Base-by-base conservation (phyloP, 345 rosid species). In the Rhodomyrtus tomentosa region DNA sequence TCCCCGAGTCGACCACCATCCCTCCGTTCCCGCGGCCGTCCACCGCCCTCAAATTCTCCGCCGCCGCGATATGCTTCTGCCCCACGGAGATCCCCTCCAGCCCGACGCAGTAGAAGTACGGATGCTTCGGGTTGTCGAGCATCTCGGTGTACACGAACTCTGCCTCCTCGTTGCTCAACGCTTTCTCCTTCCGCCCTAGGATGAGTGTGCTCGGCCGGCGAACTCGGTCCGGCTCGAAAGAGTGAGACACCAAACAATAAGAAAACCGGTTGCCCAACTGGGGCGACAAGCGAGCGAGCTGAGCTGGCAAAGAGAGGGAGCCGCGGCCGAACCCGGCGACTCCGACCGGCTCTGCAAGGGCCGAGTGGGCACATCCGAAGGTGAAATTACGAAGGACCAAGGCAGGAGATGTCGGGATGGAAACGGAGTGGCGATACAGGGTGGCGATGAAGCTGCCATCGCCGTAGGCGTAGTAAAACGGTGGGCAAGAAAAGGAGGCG, bases 251-350 rank as follows among this genome's bases (percentile, higher is more conserved):
- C 22, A 95, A 86, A 74, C 99, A 96, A 86, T 96, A 96, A 29
- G 99, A 96, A 89, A 96, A 95, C 42, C 91, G 91, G 74, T 92
- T 92, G 9, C 98, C 99, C 0, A 96, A 89, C 38, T 89, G 93
- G 16, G 99, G 97, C 13, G 95, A 90, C 50, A 87, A 54, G 18
- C 90, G 84, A 12, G 93, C 84, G 54, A 96, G 95, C 90, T 96
- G 98, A 6, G 96, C 94, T 0, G 99, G 99, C 10, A 96, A 36
- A 1, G 99, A 96, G 72, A 96, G 96, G 4, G 89, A 88, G 27
- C 99, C 98, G 8, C 95, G 96, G 51, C 99, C 98, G 84, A 96
- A 96, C 6, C 99, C 99, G 6, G 98, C 99, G 36, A 96, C 99
- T 14, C 98, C 99, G 25, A 96, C 89, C 1, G 98, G 98, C 84